These are phyloP conservation scores for Mucor saturninus DNA, from an alignment of 371 early-diverging fungal genomes.

Conservation along the genomic window DNA sequence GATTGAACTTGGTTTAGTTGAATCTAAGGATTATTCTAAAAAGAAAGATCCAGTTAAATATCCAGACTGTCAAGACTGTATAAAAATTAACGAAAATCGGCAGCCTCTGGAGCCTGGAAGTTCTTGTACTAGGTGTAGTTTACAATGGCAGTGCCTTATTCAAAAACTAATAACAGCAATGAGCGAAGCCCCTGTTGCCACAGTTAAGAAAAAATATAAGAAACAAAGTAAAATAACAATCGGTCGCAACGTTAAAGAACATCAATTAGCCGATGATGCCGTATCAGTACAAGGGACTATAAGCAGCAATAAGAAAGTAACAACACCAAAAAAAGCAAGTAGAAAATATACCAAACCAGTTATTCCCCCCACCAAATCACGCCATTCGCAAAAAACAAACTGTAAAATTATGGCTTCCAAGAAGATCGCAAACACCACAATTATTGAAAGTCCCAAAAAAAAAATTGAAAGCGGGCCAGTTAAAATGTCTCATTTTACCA, in stretches of 20 bases:
- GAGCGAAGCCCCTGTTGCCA: not conserved
- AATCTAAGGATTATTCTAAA: not conserved
- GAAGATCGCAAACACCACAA: conserved; percentile 3
- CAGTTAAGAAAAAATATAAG: not conserved
- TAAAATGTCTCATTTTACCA: conserved; percentile 36
- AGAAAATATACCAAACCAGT: not conserved
- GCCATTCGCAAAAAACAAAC: conserved; percentile 17
- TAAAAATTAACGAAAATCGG: not conserved
- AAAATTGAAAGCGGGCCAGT: not conserved
- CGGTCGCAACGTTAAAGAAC: not conserved
- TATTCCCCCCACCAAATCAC: conserved; percentile 28
- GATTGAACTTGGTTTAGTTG: conserved; percentile 32
- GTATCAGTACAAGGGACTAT: not conserved
- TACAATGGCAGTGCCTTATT: not conserved
- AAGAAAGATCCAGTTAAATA: not conserved
- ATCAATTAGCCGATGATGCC: not conserved
- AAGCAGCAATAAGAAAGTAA: not conserved
- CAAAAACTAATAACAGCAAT: not conserved
- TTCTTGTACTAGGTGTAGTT: not conserved
- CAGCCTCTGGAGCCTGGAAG: not conserved
- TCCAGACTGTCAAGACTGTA: not conserved
- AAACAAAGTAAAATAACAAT: not conserved
- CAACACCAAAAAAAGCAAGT: not conserved
- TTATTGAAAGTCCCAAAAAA: conserved; percentile 1
- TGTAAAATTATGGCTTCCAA: conserved; percentile 20